phyloP scores from a whole-genome alignment of 2,329 filamentous ascomycete genomes.

The Coniochaeta ligniaria region DNA sequence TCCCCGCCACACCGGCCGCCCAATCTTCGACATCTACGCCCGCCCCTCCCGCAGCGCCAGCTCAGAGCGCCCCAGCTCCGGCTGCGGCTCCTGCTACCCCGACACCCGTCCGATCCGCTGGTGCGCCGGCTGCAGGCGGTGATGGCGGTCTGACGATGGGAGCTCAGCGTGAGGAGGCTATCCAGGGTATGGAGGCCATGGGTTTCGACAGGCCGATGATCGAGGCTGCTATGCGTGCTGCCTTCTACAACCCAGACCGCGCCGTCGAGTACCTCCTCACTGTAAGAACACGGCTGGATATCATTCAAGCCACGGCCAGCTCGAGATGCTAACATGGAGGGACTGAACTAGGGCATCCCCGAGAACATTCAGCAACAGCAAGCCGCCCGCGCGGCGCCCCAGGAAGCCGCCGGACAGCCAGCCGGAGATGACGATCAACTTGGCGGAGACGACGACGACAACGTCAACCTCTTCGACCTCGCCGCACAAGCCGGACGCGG shows the following conservation, averaged over 20 bases:
- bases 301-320: background rate
- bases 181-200: conserved; percentile 95
- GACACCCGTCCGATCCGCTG: conserved; percentile 29
- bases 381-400: conserved; percentile 23
- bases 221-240: conserved; percentile 89
- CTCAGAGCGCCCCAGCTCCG: conserved; percentile 20
- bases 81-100: conserved; percentile 40
- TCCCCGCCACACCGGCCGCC: conserved; percentile 55
- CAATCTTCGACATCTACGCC: conserved; percentile 39
- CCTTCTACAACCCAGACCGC: conserved; percentile 94
- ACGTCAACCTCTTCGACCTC: conserved; percentile 86
- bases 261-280: conserved; percentile 93
- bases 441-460: conserved; percentile 45
- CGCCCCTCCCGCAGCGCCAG: conserved; percentile 41
- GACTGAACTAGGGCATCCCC: conserved; percentile 71
- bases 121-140: conserved; percentile 44
- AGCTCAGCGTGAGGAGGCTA: conserved; percentile 69
- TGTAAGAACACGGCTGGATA: conserved; percentile 42
- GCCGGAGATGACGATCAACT: conserved; percentile 28
- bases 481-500: conserved; percentile 66
- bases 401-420: conserved; percentile 22
- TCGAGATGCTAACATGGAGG: conserved; percentile 5
- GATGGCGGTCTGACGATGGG: conserved; percentile 85
- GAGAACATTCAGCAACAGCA: conserved; percentile 62
- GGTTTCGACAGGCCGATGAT: conserved; percentile 86